These are phyloP conservation scores for Luffa aegyptiaca DNA, from an alignment of 306 rosid genomes.

Conservation along the genomic window DNA sequence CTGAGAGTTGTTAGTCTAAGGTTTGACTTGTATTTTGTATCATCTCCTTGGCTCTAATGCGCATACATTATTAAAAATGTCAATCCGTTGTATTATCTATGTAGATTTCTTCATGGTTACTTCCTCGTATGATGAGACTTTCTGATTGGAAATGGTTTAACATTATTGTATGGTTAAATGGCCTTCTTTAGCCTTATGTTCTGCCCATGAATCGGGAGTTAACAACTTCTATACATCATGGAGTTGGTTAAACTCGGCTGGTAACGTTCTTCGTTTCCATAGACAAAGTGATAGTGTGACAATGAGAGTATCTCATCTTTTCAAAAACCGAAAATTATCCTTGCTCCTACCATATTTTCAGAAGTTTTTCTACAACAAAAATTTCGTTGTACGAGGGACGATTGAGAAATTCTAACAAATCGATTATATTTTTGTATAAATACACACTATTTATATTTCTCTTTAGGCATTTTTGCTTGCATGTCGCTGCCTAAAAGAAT, in stretches of 20 bases:
- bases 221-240: neutral
- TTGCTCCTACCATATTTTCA: too few relatives aligned
- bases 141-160: constrained; percentile 8
- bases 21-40: constrained; percentile 9
- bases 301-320: too few relatives aligned
- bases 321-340: too few relatives aligned
- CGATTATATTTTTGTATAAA: too few relatives aligned
- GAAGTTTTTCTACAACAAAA: too few relatives aligned
- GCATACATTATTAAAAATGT: neutral
- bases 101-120: constrained; percentile 4
- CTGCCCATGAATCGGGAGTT: neutral
- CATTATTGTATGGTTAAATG: neutral
- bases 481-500: too few relatives aligned
- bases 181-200: neutral
- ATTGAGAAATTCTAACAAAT: too few relatives aligned
- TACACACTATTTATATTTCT: too few relatives aligned
- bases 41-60: constrained; percentile 1
- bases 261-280: too few relatives aligned
- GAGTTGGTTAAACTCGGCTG: neutral
- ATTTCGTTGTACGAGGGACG: too few relatives aligned
- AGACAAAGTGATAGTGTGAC: too few relatives aligned
- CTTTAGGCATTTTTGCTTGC: too few relatives aligned
- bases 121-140: neutral
- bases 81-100: constrained; percentile 5
- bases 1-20: neutral